Percentiles rank a stretch among this genome's conserved stretches.
These are phyloP conservation scores for Hydnomerulius pinastri DNA, from an alignment of 768 basidiomycete genomes.

Conservation along the genomic window DNA sequence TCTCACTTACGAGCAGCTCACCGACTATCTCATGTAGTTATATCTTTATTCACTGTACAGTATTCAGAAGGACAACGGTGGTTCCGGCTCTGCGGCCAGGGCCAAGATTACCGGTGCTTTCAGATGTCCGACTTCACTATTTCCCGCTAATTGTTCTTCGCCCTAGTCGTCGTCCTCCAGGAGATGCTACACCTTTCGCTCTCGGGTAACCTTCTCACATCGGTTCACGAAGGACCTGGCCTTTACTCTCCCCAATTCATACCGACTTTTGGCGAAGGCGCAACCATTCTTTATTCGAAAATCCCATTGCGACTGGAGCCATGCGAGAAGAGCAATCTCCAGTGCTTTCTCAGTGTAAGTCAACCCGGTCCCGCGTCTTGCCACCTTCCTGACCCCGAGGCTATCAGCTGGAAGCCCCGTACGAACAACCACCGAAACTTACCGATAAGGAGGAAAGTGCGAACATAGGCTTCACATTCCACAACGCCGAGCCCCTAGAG, in stretches of 20 bases:
- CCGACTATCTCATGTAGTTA: background rate
- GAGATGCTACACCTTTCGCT: constrained; percentile 21
- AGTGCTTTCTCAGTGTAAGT: constrained; percentile 16
- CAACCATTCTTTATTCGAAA: constrained; percentile 8
- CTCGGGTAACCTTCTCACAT: constrained; percentile 13
- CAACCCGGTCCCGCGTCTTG: too few relatives aligned
- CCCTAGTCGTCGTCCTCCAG: constrained; percentile 15
- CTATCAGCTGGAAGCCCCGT: constrained; percentile 6
- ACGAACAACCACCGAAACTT: background rate
- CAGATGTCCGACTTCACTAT: background rate
- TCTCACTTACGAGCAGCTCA: background rate
- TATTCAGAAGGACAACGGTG: background rate
- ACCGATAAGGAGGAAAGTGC: background rate
- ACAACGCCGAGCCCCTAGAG: too few relatives aligned
- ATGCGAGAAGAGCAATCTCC: constrained; percentile 12
- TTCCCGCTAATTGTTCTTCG: background rate
- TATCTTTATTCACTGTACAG: constrained; percentile 9
- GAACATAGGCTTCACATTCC: background rate
- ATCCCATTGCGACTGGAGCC: constrained; percentile 13
- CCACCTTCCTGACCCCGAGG: too few relatives aligned
- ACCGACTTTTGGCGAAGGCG: constrained; percentile 4
- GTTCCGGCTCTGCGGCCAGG: background rate
- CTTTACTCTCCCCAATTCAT: constrained; percentile 5
- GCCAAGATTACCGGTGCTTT: constrained; percentile 2
- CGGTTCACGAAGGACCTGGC: constrained; percentile 5